Evolutionary conservation across 2,329 filamentous ascomycete genomes (phyloP), one percentile per base, ranked within the genome.

Genomic region (Exophiala alcalophila): DNA sequence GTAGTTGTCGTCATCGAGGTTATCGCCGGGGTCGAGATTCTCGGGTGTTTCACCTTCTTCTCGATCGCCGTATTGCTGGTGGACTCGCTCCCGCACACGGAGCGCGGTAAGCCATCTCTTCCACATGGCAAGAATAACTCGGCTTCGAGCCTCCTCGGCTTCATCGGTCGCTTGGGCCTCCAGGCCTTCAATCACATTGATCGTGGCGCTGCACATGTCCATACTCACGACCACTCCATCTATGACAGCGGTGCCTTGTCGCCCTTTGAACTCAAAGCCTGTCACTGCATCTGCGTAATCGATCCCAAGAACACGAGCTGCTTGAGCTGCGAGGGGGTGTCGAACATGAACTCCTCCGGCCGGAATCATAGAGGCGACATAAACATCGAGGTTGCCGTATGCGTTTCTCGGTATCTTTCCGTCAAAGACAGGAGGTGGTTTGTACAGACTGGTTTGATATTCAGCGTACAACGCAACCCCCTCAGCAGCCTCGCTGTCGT

Each of bases 221-320:
- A 66, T 61, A 0, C 89, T 83, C 1, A 94, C 80, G 1, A 98
- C 80, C 1, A 84, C 77, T 2, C 92, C 92, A 25, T 79, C 76
- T 2, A 92, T 67, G 2, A 96, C 76, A 1, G 92, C 89, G 2
- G 88, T 96, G 11, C 91, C 91, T 42, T 87, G 82, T 2, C 87
- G 79, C 1, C 89, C 89, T 59, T 80, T 83, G 67, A 97, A 98
- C 25, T 83, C 75, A 58, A 97, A 98, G 0, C 91, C 91, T 0
- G 84, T 92, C 4, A 98, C 79, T 0, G 92, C 92, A 21, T 91
- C 87, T 2, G 87, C 87, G 61, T 85, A 94, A 65, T 97, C 89
- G 12, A 97, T 74, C 0, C 82, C 82, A 1, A 96, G 64, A 18
- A 82, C 65, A 49, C 81, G 78, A 9, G 67, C 64, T n/a, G 71